Percentiles rank a stretch among this genome's conserved stretches.
Conservation (phyloP, 1,284 basidiomycete genomes). For the Microbotryomycetes sp. region DNA sequence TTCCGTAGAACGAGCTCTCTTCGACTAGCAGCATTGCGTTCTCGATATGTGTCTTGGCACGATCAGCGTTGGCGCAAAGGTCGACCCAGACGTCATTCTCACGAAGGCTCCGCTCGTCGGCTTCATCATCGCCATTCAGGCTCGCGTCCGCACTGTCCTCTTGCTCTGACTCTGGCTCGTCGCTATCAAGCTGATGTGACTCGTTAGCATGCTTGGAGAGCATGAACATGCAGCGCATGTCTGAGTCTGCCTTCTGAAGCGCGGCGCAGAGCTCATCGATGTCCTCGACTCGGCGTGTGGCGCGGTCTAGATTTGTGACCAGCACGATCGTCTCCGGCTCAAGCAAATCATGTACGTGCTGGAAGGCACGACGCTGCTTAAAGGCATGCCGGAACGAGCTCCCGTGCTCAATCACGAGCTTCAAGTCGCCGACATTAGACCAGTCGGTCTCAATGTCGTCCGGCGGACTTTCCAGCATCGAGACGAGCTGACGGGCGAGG, state of each 20-base stretch:
- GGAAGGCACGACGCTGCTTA: neutral
- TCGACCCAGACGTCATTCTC: neutral
- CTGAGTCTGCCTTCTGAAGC: neutral
- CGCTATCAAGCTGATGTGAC: neutral
- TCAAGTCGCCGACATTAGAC: neutral
- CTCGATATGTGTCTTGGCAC: neutral
- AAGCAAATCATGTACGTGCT: neutral
- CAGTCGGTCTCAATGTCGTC: neutral
- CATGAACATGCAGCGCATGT: neutral
- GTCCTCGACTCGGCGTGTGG: neutral
- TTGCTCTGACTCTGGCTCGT: neutral
- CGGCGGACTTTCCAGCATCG: neutral
- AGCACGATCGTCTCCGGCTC: neutral
- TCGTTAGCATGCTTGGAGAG: too few species aligned
- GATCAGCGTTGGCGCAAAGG: neutral
- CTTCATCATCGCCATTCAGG: neutral
- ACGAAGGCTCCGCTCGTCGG: too few species aligned
- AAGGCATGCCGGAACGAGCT: neutral
- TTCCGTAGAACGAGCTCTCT: neutral
- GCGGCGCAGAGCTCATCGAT: neutral
- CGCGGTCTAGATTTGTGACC: neutral
- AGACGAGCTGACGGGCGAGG: neutral
- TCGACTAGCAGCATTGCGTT: neutral
- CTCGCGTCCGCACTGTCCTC: too few species aligned
- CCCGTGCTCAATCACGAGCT: neutral